These are phyloP conservation scores for Cantharellus anzutake DNA, from an alignment of 768 basidiomycete genomes.

Conservation along the genomic window DNA sequence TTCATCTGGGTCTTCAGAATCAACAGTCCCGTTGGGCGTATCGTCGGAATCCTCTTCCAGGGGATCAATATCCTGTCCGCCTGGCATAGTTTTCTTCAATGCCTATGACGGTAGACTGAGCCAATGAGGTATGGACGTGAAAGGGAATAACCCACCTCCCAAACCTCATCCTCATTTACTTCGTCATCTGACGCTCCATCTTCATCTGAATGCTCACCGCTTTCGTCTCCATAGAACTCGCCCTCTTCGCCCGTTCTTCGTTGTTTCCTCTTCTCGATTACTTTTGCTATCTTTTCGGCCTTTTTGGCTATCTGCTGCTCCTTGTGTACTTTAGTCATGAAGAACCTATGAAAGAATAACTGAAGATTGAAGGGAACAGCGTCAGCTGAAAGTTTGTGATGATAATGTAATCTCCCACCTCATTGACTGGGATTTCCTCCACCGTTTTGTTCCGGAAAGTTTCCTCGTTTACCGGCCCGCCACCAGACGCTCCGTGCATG, in stretches of 20 bases:
- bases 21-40: conserved; percentile 1
- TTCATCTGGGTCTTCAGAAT: conserved; percentile 1
- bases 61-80: conserved; percentile 20
- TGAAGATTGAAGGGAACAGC: conserved; percentile 13
- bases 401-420: conserved; percentile 25
- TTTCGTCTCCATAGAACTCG: conserved; percentile 15
- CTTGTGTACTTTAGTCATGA: conserved; percentile 46
- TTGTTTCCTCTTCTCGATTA: too few relatives aligned
- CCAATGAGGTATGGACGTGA: background rate
- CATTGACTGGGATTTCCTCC: conserved; percentile 70
- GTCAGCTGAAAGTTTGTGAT: background rate
- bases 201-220: conserved; percentile 10
- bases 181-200: conserved; percentile 11
- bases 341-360: conserved; percentile 88
- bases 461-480: conserved; percentile 46
- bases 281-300: conserved; percentile 18
- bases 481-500: conserved; percentile 22
- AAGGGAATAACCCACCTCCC: conserved; percentile 46
- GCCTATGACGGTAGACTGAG: conserved; percentile 29
- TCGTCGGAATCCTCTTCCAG: conserved; percentile 13
- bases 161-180: conserved; percentile 48
- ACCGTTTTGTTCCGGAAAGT: conserved; percentile 49
- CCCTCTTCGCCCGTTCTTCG: conserved; percentile 4
- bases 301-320: conserved; percentile 31
- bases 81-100: conserved; percentile 74